phyloP scores from a whole-genome alignment of 2,329 filamentous ascomycete species.

The Helminthosporium solani region DNA sequence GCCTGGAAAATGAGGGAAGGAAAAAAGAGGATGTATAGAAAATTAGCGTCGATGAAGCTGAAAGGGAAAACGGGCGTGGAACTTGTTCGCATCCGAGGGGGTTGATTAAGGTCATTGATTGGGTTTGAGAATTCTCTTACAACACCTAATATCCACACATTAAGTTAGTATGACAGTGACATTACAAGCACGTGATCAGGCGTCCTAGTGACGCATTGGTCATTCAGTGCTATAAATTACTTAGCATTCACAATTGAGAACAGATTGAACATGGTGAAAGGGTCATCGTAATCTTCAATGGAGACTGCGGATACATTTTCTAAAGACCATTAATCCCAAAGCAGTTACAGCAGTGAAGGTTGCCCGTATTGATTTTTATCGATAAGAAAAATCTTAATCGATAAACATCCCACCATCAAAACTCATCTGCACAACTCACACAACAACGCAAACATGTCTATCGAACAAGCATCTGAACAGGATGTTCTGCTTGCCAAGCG shows the following conservation, averaged over 20 bases:
- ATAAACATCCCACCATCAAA: slow-evolving; percentile 12
- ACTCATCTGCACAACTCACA: not conserved
- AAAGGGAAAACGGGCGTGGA: not conserved
- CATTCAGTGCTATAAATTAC: too few relatives aligned
- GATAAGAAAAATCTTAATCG: slow-evolving; percentile 2
- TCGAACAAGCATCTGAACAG: slow-evolving; percentile 35
- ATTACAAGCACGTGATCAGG: too few relatives aligned
- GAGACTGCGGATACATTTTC: not conserved
- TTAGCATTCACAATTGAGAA: too few relatives aligned
- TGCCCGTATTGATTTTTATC: slow-evolving; percentile 7
- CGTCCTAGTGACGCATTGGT: too few relatives aligned
- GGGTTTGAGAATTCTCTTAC: not conserved
- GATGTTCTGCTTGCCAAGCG: slow-evolving; percentile 40
- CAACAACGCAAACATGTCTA: slow-evolving; percentile 24
- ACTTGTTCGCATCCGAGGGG: not conserved
- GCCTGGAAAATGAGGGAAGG: not conserved
- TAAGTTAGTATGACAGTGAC: too few relatives aligned
- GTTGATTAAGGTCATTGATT: too few relatives aligned
- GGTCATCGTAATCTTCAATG: too few relatives aligned
- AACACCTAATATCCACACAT: too few relatives aligned
- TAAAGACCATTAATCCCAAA: not conserved
- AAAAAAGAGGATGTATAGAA: not conserved
- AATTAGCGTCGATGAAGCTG: not conserved
- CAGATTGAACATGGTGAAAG: too few relatives aligned
- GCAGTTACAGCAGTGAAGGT: slow-evolving; percentile 9